Conservation (phyloP, 148 eudicot species). For the Chenopodium album region DNA sequence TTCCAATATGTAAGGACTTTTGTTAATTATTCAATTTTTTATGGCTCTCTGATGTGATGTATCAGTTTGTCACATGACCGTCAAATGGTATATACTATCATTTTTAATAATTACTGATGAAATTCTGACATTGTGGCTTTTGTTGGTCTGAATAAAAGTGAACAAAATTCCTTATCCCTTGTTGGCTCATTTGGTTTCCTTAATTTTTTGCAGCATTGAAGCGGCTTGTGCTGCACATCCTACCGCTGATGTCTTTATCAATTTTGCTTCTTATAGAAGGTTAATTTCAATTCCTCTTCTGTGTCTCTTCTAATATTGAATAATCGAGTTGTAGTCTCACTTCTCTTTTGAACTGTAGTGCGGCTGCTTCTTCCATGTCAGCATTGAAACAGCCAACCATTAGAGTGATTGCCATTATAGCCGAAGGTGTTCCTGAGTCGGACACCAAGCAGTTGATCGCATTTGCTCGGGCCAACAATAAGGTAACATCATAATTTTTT, state of each 20-base stretch:
- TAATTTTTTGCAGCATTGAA: slow-evolving; percentile 61
- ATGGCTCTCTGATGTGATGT: no score
- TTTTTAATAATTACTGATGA: not conserved
- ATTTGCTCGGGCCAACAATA: slow-evolving; percentile 84
- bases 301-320: not conserved
- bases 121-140: not conserved
- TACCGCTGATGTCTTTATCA: slow-evolving; percentile 96
- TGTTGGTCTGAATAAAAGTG: not conserved
- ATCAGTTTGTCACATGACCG: no score
- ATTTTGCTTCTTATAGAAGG: slow-evolving; percentile 99
- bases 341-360: slow-evolving; percentile 47
- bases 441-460: slow-evolving; percentile 92
- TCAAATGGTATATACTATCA: no score
- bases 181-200: not conserved
- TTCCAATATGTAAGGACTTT: not conserved
- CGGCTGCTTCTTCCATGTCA: slow-evolving; percentile 86
- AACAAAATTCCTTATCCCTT: not conserved
- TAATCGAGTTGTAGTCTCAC: not conserved
- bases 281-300: slow-evolving; percentile 18
- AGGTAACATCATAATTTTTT: slow-evolving; percentile 44
- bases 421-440: slow-evolving; percentile 96
- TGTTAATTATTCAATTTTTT: no score
- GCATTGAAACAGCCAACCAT: slow-evolving; percentile 96
- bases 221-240: slow-evolving; percentile 95
- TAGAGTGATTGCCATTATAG: slow-evolving; percentile 88